These are phyloP conservation scores for Lonicera japonica DNA, from an alignment of 129 eudicot genomes.

Conservation along the genomic window DNA sequence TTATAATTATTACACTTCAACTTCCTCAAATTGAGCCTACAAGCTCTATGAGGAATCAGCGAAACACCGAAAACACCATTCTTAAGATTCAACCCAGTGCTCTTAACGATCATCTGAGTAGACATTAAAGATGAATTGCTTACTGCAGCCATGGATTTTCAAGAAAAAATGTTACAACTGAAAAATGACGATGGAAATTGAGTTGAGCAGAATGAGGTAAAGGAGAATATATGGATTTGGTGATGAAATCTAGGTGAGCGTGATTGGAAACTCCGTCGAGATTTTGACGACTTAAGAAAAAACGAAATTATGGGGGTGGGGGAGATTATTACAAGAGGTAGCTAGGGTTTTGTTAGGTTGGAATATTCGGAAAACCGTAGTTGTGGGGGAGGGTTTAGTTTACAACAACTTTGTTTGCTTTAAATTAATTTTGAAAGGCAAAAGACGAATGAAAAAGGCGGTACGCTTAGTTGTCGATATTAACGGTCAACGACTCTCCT, in stretches of 20 bases:
- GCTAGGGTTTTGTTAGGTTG: neutral
- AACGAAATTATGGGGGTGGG: neutral
- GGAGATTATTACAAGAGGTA: neutral
- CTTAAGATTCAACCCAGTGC: conserved; percentile 4
- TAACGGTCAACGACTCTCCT: conserved; percentile 21
- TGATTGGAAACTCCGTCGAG: conserved; percentile 4
- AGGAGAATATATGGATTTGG: neutral
- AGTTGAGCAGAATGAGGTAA: neutral
- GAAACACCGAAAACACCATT: conserved; percentile 24
- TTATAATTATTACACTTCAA: conserved; percentile 10
- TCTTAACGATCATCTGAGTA: conserved; percentile 7
- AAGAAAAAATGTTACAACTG: neutral
- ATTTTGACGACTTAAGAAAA: neutral
- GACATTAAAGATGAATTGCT: conserved; percentile 22
- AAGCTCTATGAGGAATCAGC: conserved; percentile 6
- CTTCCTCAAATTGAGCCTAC: conserved; percentile 4
- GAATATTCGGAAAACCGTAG: too few relatives aligned
- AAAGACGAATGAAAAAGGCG: conserved; percentile 18
- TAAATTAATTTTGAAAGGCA: conserved; percentile 15
- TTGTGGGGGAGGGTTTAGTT: too few relatives aligned
- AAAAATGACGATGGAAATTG: neutral
- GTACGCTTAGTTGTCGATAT: conserved; percentile 9
- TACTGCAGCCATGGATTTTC: conserved; percentile 23
- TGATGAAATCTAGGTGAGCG: conserved; percentile 1
- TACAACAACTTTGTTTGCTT: too few relatives aligned